Percentiles rank a stretch among this genome's conserved stretches.
These are phyloP conservation scores for Geum urbanum DNA, from an alignment of 306 rosid genomes.

Conservation along the genomic window DNA sequence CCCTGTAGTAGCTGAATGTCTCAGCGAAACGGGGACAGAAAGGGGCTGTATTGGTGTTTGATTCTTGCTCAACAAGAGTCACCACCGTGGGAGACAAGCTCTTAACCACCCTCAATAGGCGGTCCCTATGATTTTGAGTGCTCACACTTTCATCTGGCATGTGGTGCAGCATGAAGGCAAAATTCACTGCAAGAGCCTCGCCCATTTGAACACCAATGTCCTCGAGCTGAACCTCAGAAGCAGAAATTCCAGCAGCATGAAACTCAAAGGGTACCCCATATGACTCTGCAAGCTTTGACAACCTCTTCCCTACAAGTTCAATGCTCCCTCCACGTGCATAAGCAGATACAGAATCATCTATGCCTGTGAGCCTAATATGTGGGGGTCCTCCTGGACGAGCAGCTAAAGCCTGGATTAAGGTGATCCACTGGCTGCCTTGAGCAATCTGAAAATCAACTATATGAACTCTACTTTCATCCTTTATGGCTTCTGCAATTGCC, in stretches of 20 bases:
- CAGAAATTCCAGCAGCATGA: constrained; percentile 40
- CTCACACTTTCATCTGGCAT: constrained; percentile 69
- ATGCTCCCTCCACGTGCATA: constrained; percentile 80
- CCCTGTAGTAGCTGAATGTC: constrained; percentile 53
- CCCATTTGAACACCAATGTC: constrained; percentile 54
- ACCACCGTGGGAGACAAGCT: constrained; percentile 75
- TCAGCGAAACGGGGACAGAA: constrained; percentile 70
- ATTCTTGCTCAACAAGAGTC: constrained; percentile 86
- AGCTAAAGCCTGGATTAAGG: constrained; percentile 72
- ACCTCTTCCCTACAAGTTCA: constrained; percentile 55
- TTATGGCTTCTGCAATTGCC: constrained; percentile 79
- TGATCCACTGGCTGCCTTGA: constrained; percentile 84
- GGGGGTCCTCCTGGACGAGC: constrained; percentile 77
- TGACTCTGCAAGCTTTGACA: constrained; percentile 54
- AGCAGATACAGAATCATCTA: constrained; percentile 73
- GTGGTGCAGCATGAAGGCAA: constrained; percentile 75
- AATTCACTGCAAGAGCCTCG: constrained; percentile 79
- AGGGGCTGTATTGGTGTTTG: constrained; percentile 55
- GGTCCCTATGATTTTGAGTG: constrained; percentile 53
- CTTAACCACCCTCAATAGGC: constrained; percentile 59
- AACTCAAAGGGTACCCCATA: constrained; percentile 69
- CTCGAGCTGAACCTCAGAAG: constrained; percentile 46
- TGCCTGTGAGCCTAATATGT: constrained; percentile 57
- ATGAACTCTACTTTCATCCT: constrained; percentile 60
- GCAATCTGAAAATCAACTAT: constrained; percentile 86